Evolutionary conservation across 352 stramenopile species (phyloP), one percentile per base, ranked within the genome.

Genomic region (Phytophthora parvispora): DNA sequence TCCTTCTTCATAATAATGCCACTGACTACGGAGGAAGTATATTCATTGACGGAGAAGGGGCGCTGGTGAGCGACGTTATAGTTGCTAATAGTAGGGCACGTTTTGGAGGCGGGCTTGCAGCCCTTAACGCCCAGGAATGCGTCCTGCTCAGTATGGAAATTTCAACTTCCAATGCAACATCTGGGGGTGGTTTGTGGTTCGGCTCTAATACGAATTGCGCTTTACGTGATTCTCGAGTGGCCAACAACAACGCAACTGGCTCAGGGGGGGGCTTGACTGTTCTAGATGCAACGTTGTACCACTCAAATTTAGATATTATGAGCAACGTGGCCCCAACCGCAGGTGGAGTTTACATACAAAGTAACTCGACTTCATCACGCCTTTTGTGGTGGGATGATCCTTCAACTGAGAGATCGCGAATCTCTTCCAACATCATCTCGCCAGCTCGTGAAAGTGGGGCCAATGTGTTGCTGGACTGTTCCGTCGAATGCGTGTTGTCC

Each of bases 241-340:
- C 61, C 12, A 47, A 59, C 0, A 87, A 83, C 27, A 43, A 54
- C 10, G 79, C 76, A 13, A 27, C 6, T 2, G 18, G 53, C 29
- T 72, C 79, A 1, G 79, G 79, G 1, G 79, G 79, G 25, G 79
- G 74, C 1, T 6, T 83, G 2, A 74, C 66, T 15, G 52, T 87
- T 20, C 42, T 63, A 6, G 62, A 85, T 22, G 66, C 56, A 12
- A 58, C 20, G 6, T 18, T 87, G 1, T 45, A 51, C 36, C 79
- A 87, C 24, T 85, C 70, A 2, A 83, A 80, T 13, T 9, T 87
- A 13, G 38, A 64, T 9, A 68, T 85, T 1, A 43, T 38, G 7
- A 47, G 34, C 2, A 87, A 87, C 31, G 20, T 48, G 2, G 79
- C 71, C 1, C 54, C 36, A 43, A 72, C 52, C 4, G 79, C 70